Percentiles rank a stretch among this genome's conserved stretches.
These are phyloP conservation scores for Penicillium parvum DNA, from an alignment of 495 filamentous ascomycete genomes.

Conservation along the genomic window DNA sequence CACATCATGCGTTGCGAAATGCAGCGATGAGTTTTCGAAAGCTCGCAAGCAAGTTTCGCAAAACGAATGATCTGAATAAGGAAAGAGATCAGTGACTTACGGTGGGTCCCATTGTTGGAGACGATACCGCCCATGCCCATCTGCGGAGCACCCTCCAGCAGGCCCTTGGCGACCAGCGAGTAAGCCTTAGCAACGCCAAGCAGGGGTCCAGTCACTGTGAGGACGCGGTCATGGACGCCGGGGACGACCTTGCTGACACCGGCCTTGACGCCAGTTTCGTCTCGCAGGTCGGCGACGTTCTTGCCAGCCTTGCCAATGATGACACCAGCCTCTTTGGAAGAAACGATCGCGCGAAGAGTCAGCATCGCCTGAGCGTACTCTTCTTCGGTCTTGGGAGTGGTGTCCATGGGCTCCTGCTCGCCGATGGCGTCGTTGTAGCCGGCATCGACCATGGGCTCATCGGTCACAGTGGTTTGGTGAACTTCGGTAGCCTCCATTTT, in stretches of 20 bases:
- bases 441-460: slow-evolving; percentile 47
- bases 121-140: slow-evolving; percentile 92
- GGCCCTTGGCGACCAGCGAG: slow-evolving; percentile 81
- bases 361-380: slow-evolving; percentile 89
- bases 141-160: slow-evolving; percentile 87
- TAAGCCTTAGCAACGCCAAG: slow-evolving; percentile 87
- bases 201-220: slow-evolving; percentile 87
- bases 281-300: slow-evolving; percentile 94
- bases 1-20: no score
- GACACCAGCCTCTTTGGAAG: slow-evolving; percentile 95
- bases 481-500: slow-evolving; percentile 47
- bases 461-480: slow-evolving; percentile 39
- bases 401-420: slow-evolving; percentile 61
- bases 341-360: slow-evolving; percentile 94
- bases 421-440: slow-evolving; percentile 44
- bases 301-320: slow-evolving; percentile 98
- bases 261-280: slow-evolving; percentile 95
- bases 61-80: no score
- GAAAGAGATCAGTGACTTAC: slow-evolving; percentile 53
- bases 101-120: slow-evolving; percentile 82
- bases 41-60: no score
- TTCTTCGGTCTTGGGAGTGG: slow-evolving; percentile 81
- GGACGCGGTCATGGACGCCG: slow-evolving; percentile 92
- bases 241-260: slow-evolving; percentile 98
- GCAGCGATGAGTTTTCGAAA: no score